Evolutionary conservation across 192 early-diverging fungal genomes (phyloP).

Genomic region (Podila minutissima): DNA sequence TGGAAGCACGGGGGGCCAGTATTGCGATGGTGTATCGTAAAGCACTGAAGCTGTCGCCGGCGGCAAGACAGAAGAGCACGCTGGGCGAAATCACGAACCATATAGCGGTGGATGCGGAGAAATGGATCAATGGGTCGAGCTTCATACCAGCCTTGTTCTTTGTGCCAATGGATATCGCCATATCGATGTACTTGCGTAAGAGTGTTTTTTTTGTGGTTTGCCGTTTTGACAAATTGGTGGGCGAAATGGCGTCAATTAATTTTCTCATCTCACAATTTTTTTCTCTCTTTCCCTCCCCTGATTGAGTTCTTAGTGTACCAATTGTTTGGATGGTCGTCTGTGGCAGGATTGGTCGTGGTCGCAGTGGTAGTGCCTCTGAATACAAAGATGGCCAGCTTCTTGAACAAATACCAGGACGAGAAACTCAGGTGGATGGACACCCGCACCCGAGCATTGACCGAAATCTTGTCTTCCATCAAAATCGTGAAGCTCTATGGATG

Average conservation of each 20-base stretch:
- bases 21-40: conserved; percentile 85
- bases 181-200: not conserved
- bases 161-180: not conserved
- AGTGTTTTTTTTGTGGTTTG: not conserved
- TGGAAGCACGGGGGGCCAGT: conserved; percentile 74
- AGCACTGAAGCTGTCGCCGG: conserved; percentile 76
- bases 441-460: conserved; percentile 26
- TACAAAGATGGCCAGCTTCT: conserved; percentile 6
- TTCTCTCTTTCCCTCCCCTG: not conserved
- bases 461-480: conserved; percentile 32
- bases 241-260: not conserved
- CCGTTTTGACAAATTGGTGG: not conserved
- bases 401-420: conserved; percentile 1
- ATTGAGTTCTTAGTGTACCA: conserved; percentile 6
- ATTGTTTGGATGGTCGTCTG: conserved; percentile 36
- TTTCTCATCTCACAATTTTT: not conserved
- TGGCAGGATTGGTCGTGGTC: conserved; percentile 22
- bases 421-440: conserved; percentile 15
- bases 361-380: conserved; percentile 11
- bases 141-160: conserved; percentile 47
- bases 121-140: conserved; percentile 57
- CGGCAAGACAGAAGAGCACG: conserved; percentile 16
- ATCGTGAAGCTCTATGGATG: conserved; percentile 27
- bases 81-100: conserved; percentile 53
- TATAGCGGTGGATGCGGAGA: conserved; percentile 74